Percentiles rank a stretch among this genome's conserved stretches.
phyloP scores from a whole-genome alignment of 2,329 filamentous ascomycete genomes.

The Neonectria punicea region DNA sequence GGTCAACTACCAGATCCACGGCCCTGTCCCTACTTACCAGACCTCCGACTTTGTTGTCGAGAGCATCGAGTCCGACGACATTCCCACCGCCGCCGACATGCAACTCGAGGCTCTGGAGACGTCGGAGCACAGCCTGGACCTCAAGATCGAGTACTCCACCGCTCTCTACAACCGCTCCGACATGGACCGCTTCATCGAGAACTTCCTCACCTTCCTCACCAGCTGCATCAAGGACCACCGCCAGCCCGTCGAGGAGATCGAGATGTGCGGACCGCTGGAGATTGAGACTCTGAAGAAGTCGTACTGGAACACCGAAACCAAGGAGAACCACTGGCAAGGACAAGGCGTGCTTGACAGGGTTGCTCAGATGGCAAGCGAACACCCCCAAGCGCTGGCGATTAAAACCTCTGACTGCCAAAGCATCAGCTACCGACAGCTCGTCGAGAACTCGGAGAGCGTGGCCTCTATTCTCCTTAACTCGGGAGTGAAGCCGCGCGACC shows the following conservation, averaged over 20 bases:
- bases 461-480: constrained; percentile 34
- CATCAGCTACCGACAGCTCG: constrained; percentile 37
- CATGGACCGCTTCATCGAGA: constrained; percentile 44
- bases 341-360: constrained; percentile 35
- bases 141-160: constrained; percentile 39
- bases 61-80: constrained; percentile 36
- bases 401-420: constrained; percentile 40
- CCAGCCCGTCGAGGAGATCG: constrained; percentile 39
- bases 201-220: constrained; percentile 41
- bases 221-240: constrained; percentile 41
- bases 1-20: constrained; percentile 43
- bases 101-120: constrained; percentile 41
- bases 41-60: constrained; percentile 39
- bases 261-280: constrained; percentile 38
- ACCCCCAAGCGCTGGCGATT: constrained; percentile 37
- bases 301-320: constrained; percentile 35
- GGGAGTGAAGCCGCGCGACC: constrained; percentile 32
- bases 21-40: constrained; percentile 33
- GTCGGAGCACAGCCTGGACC: constrained; percentile 34
- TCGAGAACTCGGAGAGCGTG: constrained; percentile 36
- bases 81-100: constrained; percentile 40
- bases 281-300: constrained; percentile 32
- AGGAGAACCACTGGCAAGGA: constrained; percentile 34
- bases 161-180: constrained; percentile 34
- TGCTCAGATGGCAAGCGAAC: constrained; percentile 35